phyloP scores from a whole-genome alignment of 208 protist genomes.

The Strigomonas culicis region DNA sequence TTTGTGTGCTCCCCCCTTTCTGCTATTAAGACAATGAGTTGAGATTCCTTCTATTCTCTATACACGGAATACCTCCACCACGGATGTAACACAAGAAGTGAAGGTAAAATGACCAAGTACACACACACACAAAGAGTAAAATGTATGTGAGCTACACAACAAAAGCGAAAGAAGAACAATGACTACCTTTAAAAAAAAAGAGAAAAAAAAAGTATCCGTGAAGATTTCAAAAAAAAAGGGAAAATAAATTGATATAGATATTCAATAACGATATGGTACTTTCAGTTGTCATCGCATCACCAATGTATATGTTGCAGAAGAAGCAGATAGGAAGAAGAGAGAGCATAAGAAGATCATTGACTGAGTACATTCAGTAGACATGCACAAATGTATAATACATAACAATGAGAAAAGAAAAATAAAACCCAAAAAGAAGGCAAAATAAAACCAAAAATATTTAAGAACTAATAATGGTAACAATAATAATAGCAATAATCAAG shows the following conservation, averaged over 20 bases:
- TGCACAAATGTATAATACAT: not conserved
- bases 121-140: conserved; percentile 1
- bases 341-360: not conserved
- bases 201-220: conserved; percentile 23
- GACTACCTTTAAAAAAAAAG: conserved; percentile 5
- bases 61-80: not conserved
- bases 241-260: conserved; percentile 2
- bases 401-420: not conserved
- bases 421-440: not conserved
- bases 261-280: not conserved
- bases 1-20: too few species aligned
- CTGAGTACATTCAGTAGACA: not conserved
- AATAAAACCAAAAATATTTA: conserved; percentile 5
- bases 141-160: not conserved
- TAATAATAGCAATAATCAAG: too few species aligned
- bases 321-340: not conserved
- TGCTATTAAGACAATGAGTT: too few species aligned
- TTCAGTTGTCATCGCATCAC: too few species aligned
- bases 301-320: not conserved
- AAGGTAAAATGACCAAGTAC: not conserved
- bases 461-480: too few species aligned
- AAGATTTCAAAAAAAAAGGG: conserved; percentile 17
- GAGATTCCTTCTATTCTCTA: too few species aligned
- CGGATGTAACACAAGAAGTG: not conserved
- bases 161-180: conserved; percentile 8